phyloP scores from a whole-genome alignment of 495 filamentous ascomycete species.

The Hypoxylon rickii region DNA sequence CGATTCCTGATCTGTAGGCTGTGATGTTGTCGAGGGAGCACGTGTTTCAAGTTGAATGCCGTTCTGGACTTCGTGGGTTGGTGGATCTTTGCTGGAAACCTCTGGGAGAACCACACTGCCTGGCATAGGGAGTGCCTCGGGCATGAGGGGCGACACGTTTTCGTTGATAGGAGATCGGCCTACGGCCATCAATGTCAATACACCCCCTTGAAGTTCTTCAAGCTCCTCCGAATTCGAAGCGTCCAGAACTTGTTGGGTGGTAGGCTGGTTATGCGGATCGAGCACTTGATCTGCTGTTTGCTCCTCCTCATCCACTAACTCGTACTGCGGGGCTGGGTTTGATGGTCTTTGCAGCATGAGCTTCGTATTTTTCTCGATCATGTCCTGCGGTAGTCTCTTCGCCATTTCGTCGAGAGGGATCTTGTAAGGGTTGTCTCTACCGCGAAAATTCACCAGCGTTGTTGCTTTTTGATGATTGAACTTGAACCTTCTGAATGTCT shows the following conservation, averaged over 20 bases:
- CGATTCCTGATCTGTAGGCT: no score
- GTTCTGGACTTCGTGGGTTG: no score
- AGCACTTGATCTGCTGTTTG: not conserved
- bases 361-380: conserved; percentile 9
- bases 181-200: not conserved
- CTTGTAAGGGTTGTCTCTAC: conserved; percentile 9
- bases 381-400: not conserved
- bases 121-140: no score
- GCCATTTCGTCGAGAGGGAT: conserved; percentile 13
- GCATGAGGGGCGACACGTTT: no score
- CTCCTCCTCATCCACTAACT: conserved; percentile 1
- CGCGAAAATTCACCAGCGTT: conserved; percentile 11
- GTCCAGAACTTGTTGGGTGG: not conserved
- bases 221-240: no score
- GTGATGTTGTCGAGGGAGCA: no score
- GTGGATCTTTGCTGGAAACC: no score
- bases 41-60: no score
- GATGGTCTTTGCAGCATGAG: not conserved
- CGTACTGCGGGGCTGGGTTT: not conserved
- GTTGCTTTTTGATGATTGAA: conserved; percentile 6
- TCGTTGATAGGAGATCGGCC: not conserved
- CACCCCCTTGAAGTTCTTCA: not conserved
- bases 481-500: conserved; percentile 12
- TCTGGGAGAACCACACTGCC: no score
- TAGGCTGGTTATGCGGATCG: not conserved